Base-by-base conservation (phyloP, 768 basidiomycete species). In the Kwoniella sp. region DNA sequence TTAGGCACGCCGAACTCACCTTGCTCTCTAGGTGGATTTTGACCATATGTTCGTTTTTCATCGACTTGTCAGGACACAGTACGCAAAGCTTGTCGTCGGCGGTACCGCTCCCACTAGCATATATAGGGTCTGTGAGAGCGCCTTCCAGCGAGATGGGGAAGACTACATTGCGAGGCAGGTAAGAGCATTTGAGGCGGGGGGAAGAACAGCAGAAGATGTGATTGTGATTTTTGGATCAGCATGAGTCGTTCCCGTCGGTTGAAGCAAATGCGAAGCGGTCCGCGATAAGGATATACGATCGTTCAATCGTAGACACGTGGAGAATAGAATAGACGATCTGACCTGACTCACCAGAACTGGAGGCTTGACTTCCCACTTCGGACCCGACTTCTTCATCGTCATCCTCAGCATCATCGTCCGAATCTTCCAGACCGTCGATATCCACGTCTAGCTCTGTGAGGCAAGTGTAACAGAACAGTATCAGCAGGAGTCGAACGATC, bases 11-110 rank as follows among this genome's bases (percentile, higher is more conserved):
- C n/a, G n/a, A 13, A 68, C 70, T 55, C 31, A 77, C 71, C 29
- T 62, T 57, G 58, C 69, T 66, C 11, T 61, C 66, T 29, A 72
- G 47, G 65, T 77, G 76, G 4, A 58, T 37, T 37, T 62, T 31
- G 0, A 64, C 58, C 65, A 74, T 72, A 12, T 67, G 58, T 2
- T 72, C 64, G 28, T 68, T 70, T 57, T 73, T 71, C 47, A 77
- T 34, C 4, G 66, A 37, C 58, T 70, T 71, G 9, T 67, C 67
- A 2, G 73, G 76, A 66, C 76, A 77, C 7, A 75, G 54, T 0
- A 77, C 70, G 48, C 76, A 77, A 22, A 62, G 65, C 23, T 51
- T 22, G n/a, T 61, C 51, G 41, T 54, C 20, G 23, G 55, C 15
- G 15, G 55, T 30, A 28, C 55, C n/a, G n/a, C 20, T 45, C 5